These are phyloP conservation scores for Flammula alnicola DNA, from an alignment of 1,284 basidiomycete species.

Conservation along the genomic window DNA sequence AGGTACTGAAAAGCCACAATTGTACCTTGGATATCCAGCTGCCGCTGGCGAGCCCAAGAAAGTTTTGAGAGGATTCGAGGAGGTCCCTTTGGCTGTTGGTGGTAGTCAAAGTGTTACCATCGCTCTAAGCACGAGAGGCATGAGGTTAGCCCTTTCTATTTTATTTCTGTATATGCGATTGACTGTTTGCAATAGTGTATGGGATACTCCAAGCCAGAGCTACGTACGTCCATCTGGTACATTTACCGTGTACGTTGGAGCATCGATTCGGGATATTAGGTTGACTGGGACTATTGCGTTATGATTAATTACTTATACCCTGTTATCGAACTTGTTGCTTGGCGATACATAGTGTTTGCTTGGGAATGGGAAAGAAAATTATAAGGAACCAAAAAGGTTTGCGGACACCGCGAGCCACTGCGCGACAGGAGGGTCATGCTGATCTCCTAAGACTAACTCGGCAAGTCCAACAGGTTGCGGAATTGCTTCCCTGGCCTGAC, in stretches of 20 bases:
- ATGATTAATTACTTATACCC: too few species aligned
- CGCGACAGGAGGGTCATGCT: conserved; percentile 77
- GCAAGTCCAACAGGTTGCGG: conserved; percentile 80
- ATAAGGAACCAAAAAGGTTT: conserved; percentile 57
- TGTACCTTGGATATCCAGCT: conserved; percentile 56
- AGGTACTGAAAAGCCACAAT: conserved; percentile 60
- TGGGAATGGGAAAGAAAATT: conserved; percentile 1
- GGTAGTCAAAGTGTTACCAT: conserved; percentile 37
- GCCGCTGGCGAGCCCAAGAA: conserved; percentile 51
- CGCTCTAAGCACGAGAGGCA: conserved; percentile 37
- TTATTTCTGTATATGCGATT: not conserved
- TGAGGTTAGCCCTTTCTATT: conserved; percentile 38
- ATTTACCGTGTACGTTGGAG: conserved; percentile 41
- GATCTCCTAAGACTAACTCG: conserved; percentile 90
- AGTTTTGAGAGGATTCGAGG: conserved; percentile 59
- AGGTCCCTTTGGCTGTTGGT: conserved; percentile 38
- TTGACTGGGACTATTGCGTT: conserved; percentile 33
- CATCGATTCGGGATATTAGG: conserved; percentile 40
- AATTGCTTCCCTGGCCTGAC: conserved; percentile 89
- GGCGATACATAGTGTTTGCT: too few species aligned
- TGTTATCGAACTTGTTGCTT: too few species aligned
- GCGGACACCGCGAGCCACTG: conserved; percentile 69
- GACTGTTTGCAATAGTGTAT: conserved; percentile 31
- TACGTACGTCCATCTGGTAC: conserved; percentile 41
- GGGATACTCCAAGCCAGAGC: conserved; percentile 39